These are phyloP conservation scores for Erigeron canadensis DNA, from an alignment of 129 eudicot genomes.

Conservation along the genomic window DNA sequence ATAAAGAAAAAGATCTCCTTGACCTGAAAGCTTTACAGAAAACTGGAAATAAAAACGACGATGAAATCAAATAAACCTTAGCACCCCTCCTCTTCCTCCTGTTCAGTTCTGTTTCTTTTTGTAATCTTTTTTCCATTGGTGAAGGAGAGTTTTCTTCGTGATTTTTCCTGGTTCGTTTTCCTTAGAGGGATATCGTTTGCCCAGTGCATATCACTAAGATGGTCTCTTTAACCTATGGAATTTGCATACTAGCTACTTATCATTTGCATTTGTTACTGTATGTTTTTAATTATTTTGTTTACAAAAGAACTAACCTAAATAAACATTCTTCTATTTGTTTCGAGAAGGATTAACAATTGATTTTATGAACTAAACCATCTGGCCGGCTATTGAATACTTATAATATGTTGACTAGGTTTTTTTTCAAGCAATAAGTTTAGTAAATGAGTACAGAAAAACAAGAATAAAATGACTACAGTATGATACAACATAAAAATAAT, in stretches of 20 bases:
- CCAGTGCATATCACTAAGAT: conserved; percentile 32
- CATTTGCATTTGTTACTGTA: neutral
- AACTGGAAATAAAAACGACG: neutral
- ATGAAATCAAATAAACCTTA: conserved; percentile 8
- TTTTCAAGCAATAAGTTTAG: neutral
- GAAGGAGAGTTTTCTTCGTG: conserved; percentile 25
- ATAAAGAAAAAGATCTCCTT: too few relatives aligned
- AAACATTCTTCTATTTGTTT: too few relatives aligned
- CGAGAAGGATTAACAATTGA: neutral
- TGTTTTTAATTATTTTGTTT: neutral
- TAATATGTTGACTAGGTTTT: neutral
- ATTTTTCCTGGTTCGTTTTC: conserved; percentile 30
- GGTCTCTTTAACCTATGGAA: neutral
- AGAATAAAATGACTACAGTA: neutral
- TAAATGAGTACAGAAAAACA: neutral
- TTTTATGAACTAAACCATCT: neutral
- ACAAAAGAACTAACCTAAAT: neutral
- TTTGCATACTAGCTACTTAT: neutral
- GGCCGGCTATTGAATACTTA: neutral
- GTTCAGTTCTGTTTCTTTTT: neutral
- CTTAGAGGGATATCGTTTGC: neutral
- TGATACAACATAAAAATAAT: conserved; percentile 18
- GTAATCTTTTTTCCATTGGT: conserved; percentile 20
- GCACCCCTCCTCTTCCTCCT: neutral
- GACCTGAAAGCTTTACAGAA: conserved; percentile 6